A percentile compares a stretch with the other conserved stretches of the same genome.
Conservation (phyloP, 1,139 yeast genomes). For the Pichia terricola region DNA sequence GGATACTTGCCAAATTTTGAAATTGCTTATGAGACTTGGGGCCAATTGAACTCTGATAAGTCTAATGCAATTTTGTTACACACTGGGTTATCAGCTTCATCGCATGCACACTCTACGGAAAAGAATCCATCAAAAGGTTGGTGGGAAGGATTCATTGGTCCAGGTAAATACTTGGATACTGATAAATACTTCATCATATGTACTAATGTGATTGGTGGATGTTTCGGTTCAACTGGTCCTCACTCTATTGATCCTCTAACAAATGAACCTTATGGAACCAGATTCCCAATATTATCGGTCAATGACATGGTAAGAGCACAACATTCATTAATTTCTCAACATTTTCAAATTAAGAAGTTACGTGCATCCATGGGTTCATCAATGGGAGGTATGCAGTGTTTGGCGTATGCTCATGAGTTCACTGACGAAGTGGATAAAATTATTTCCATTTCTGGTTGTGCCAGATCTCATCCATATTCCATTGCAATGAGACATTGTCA, state of each 20-base stretch:
- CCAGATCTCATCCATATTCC: slow-evolving; percentile 87
- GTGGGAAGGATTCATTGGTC: slow-evolving; percentile 95
- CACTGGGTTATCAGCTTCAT: slow-evolving; percentile 88
- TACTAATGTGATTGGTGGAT: slow-evolving; percentile 87
- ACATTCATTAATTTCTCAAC: slow-evolving; percentile 51
- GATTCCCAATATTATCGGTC: slow-evolving; percentile 78
- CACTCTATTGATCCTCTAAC: slow-evolving; percentile 71
- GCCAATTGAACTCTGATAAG: slow-evolving; percentile 47
- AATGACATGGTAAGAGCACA: slow-evolving; percentile 92
- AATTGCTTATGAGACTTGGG: slow-evolving; percentile 92
- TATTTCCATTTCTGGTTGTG: slow-evolving; percentile 81
- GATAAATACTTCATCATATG: slow-evolving; percentile 73
- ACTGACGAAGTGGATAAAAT: slow-evolving; percentile 67
- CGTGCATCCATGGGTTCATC: slow-evolving; percentile 86
- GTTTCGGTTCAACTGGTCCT: slow-evolving; percentile 95
- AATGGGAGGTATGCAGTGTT: slow-evolving; percentile 96
- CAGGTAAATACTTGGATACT: slow-evolving; percentile 72
- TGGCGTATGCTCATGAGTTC: slow-evolving; percentile 80
- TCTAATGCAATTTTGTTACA: slow-evolving; percentile 74
- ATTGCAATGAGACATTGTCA: slow-evolving; percentile 91
- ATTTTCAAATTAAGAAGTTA: slow-evolving; percentile 52
- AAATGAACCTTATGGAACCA: slow-evolving; percentile 62
- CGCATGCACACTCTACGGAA: slow-evolving; percentile 84
- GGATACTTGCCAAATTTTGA: slow-evolving; percentile 66
- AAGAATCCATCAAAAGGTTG: slow-evolving; percentile 71